These are phyloP conservation scores for Micractinium sp. DNA, from an alignment of 139 green algal genomes.

Conservation along the genomic window DNA sequence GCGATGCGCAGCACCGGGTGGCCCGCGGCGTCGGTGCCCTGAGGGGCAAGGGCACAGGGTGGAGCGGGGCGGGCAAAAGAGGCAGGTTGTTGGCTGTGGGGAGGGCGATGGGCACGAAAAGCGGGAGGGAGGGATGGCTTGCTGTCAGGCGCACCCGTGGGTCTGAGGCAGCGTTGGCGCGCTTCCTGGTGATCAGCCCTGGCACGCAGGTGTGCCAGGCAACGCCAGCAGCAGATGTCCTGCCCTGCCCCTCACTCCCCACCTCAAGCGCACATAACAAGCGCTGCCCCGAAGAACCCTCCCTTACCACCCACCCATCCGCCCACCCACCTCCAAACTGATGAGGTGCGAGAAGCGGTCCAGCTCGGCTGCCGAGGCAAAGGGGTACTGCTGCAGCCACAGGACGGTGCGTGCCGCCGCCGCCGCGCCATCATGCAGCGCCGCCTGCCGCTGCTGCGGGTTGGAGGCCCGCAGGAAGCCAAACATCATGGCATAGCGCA, in stretches of 20 bases:
- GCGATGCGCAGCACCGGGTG: conserved; percentile 36
- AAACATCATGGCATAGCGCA: conserved; percentile 38
- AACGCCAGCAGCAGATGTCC: too few species aligned
- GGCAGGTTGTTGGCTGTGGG: neutral
- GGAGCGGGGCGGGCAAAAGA: neutral
- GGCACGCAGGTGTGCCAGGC: too few species aligned
- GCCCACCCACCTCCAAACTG: conserved; percentile 18
- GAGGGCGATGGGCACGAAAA: neutral
- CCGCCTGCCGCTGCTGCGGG: neutral
- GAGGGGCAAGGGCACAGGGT: neutral
- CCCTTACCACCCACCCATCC: too few species aligned
- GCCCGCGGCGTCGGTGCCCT: neutral
- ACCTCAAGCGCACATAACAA: too few species aligned
- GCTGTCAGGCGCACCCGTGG: too few species aligned
- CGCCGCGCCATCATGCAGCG: conserved; percentile 20
- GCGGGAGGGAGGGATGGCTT: too few species aligned
- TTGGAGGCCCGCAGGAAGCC: conserved; percentile 29
- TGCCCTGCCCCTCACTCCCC: too few species aligned
- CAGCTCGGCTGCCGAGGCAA: conserved; percentile 17
- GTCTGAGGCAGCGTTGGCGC: too few species aligned
- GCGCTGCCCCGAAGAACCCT: too few species aligned
- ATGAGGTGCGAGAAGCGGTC: conserved; percentile 29
- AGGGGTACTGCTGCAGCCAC: conserved; percentile 36
- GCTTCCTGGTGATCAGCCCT: too few species aligned
- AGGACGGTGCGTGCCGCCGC: conserved; percentile 5